These are phyloP conservation scores for Pythium volutum DNA, from an alignment of 352 stramenopile species.

Conservation along the genomic window DNA sequence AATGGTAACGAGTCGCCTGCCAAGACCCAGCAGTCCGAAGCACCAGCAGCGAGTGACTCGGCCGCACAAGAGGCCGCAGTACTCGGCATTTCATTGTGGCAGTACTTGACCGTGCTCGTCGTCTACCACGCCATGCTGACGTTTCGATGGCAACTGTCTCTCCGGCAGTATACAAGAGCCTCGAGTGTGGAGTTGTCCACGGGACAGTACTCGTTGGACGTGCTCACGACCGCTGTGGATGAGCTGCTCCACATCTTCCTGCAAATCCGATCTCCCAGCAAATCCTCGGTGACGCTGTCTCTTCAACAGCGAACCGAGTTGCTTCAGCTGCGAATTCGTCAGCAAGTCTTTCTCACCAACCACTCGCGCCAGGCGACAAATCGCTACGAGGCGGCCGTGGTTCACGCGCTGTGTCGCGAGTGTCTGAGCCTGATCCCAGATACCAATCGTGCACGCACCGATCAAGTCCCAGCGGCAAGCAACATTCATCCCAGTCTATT, in stretches of 20 bases:
- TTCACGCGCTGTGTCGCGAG: constrained; percentile 14
- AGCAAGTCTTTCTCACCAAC: constrained; percentile 18
- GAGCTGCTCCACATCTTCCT: constrained; percentile 15
- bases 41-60: constrained; percentile 1
- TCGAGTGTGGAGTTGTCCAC: neutral
- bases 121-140: constrained; percentile 39
- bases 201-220: constrained; percentile 16
- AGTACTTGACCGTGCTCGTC: constrained; percentile 37
- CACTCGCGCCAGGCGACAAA: constrained; percentile 14
- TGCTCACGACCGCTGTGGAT: constrained; percentile 19
- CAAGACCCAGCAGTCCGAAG: neutral
- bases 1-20: neutral
- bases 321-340: constrained; percentile 1
- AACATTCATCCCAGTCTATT: neutral
- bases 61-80: neutral
- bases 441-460: neutral
- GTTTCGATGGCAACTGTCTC: constrained; percentile 24
- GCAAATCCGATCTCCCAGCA: constrained; percentile 3
- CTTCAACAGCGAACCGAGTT: neutral
- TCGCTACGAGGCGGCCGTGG: constrained; percentile 5
- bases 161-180: constrained; percentile 2
- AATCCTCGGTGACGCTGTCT: neutral
- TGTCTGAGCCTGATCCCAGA: constrained; percentile 15
- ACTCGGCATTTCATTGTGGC: constrained; percentile 18
- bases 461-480: neutral